Base-by-base conservation (phyloP, 345 rosid species). In the Salix purpurea region DNA sequence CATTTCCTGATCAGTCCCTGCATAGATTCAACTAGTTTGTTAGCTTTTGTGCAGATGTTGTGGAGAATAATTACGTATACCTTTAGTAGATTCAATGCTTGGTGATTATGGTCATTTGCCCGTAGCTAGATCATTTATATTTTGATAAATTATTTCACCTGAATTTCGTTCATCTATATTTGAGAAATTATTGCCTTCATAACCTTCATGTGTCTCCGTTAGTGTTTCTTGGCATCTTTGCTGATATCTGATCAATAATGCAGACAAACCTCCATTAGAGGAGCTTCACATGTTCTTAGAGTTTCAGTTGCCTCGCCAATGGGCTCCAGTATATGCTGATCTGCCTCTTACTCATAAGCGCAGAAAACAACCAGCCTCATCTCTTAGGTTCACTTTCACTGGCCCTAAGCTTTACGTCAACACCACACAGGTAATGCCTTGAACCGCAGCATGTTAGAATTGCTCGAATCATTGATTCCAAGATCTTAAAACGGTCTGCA, bases 271-370 rank as follows among this genome's bases (percentile, higher is more conserved):
- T 58, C 92, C 84, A 1, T 89, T 91, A 79, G 99, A 96, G 83
- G 99, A 96, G 69, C 90, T 96, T 60, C 90, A 90, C 58, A 95
- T 89, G 69, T 96, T 96, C 83, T 88, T 96, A 21, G 99, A 96
- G 80, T 96, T 96, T 84, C 99, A 96, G 78, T 85, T 96, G 75
- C 97, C 97, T 76, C 91, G 97, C 77, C 92, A 92, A 74, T 96
- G 99, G 99, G 98, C 98, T 76, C 99, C 99, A 0, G 87, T 91
- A 26, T 96, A 92, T n/a, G 84, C 95, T 37, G 97, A 96, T 77
- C 93, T 93, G 66, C 97, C 98, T 78, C 97, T 96, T 60, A 86
- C 92, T 61, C 94, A 87, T 60, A 88, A 86, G 84, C 87, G 85
- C 79, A 82, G 86, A 73, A 96, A 87, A 76, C 91, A 88, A 69